These are phyloP conservation scores for Zygosaccharomyces sapae DNA, from an alignment of 1,139 yeast genomes.

Conservation along the genomic window DNA sequence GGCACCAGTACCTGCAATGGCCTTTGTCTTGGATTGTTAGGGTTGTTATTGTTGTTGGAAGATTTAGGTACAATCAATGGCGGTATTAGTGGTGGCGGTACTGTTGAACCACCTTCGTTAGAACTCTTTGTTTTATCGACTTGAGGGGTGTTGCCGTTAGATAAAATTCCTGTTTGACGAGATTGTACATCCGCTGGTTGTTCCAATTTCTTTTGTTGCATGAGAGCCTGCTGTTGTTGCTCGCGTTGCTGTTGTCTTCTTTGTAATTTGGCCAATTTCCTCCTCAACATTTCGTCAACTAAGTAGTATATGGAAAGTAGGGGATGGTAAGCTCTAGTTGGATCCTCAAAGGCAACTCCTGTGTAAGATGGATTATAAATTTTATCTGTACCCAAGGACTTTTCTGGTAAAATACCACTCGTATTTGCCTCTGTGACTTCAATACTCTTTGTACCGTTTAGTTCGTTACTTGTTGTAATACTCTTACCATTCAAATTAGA, in stretches of 20 bases:
- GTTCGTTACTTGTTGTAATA: constrained; percentile 9
- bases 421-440: constrained; percentile 11
- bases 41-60: constrained; percentile 9
- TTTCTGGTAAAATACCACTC: constrained; percentile 3
- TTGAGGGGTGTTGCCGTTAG: constrained; percentile 2
- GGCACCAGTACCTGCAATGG: constrained; percentile 35
- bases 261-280: constrained; percentile 54
- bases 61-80: constrained; percentile 6
- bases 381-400: neutral
- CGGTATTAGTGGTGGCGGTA: constrained; percentile 9
- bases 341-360: constrained; percentile 50
- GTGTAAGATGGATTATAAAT: constrained; percentile 2
- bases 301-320: constrained; percentile 78
- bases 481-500: constrained; percentile 15
- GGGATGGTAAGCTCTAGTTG: constrained; percentile 90
- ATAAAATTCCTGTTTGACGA: constrained; percentile 14
- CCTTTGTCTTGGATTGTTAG: constrained; percentile 16
- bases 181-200: constrained; percentile 21
- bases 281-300: constrained; percentile 74
- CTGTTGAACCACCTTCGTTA: constrained; percentile 3
- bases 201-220: constrained; percentile 19
- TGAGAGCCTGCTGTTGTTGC: constrained; percentile 22
- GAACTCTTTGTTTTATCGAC: constrained; percentile 8
- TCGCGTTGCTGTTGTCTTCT: constrained; percentile 28
- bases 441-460: constrained; percentile 10